Conservation (phyloP, 345 rosid genomes). For the Arabis alpina region DNA sequence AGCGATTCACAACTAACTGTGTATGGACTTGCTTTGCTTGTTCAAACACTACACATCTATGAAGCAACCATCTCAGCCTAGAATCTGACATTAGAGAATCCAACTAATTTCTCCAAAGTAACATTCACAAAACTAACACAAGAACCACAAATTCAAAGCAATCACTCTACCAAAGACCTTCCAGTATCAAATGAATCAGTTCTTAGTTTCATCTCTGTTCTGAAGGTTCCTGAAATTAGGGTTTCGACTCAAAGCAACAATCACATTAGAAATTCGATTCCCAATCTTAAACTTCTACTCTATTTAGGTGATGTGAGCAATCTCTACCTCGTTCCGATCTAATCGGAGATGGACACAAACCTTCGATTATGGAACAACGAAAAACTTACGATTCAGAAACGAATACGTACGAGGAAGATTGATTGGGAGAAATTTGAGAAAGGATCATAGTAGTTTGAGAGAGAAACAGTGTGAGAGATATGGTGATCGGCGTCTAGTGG, state of each 20-base stretch:
- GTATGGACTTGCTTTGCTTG: constrained; percentile 64
- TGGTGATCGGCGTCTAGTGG: background rate
- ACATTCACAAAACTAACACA: constrained; percentile 4
- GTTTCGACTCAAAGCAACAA: background rate
- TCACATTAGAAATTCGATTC: background rate
- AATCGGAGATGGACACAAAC: background rate
- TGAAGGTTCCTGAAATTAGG: too few species aligned
- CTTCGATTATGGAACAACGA: background rate
- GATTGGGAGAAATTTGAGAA: background rate
- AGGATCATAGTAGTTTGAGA: background rate
- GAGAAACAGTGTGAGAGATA: background rate
- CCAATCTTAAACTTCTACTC: background rate
- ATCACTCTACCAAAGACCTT: background rate
- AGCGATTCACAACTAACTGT: constrained; percentile 46
- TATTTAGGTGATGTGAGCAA: background rate
- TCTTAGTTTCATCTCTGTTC: background rate
- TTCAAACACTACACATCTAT: constrained; percentile 32
- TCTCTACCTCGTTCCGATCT: background rate
- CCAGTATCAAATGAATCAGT: too few species aligned
- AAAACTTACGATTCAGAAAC: background rate
- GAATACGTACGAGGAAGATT: background rate
- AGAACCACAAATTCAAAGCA: background rate
- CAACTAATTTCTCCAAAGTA: constrained; percentile 1
- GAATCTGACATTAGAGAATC: constrained; percentile 32
- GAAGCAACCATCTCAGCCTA: constrained; percentile 46